Conservation (phyloP, 164 flowering plant genomes). For the Akebia trifoliata region DNA sequence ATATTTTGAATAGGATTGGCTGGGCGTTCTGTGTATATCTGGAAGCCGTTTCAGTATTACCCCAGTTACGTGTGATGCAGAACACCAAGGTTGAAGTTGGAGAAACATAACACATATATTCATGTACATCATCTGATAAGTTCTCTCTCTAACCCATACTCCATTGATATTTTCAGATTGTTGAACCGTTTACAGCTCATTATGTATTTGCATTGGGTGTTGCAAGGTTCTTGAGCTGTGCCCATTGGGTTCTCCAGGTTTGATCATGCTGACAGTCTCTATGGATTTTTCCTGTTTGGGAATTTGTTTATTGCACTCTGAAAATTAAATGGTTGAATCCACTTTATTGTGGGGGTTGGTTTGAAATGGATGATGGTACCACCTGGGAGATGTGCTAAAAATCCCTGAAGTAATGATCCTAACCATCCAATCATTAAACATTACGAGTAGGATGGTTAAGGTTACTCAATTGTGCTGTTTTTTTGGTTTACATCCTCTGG, state of each 20-base stretch:
- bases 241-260: constrained; percentile 55
- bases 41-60: constrained; percentile 59
- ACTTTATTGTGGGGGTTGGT: background rate
- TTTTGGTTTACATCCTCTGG: too few species aligned
- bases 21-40: constrained; percentile 62
- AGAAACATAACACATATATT: background rate
- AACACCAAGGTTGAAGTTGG: constrained; percentile 37
- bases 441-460: too few species aligned
- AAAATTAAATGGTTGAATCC: background rate
- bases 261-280: constrained; percentile 4
- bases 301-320: background rate
- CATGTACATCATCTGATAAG: background rate
- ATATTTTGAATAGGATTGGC: constrained; percentile 39
- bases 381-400: background rate
- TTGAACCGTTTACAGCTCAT: constrained; percentile 48
- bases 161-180: constrained; percentile 22
- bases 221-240: too few species aligned
- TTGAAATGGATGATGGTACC: background rate
- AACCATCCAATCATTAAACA: background rate
- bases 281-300: background rate
- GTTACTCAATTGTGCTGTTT: too few species aligned
- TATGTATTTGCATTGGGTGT: too few species aligned
- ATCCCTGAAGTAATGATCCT: background rate
- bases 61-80: constrained; percentile 58
- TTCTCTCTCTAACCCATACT: background rate